phyloP scores from a whole-genome alignment of 768 basidiomycete species.

The Rhodotorula kratochvilovae region DNA sequence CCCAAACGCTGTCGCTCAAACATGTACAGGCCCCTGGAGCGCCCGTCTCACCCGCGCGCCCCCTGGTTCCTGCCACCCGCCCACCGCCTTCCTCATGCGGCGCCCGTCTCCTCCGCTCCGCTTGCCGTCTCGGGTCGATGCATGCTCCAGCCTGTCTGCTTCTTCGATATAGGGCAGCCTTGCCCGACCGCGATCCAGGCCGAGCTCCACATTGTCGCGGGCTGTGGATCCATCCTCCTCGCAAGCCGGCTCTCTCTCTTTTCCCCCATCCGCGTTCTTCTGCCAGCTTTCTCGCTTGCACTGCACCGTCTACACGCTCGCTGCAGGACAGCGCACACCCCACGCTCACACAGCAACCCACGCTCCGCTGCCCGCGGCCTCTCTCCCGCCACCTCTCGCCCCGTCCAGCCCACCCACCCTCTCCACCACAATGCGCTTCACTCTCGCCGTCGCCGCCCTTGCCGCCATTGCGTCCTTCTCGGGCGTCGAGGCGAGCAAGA shows the following conservation, averaged over 20 bases:
- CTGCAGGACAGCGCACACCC: not conserved
- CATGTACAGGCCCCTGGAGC: not conserved
- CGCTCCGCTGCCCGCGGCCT: not conserved
- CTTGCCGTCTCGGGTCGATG: too few relatives aligned
- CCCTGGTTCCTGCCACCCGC: too few relatives aligned
- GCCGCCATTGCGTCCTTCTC: not conserved
- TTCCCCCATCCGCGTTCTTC: too few relatives aligned
- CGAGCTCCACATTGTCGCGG: too few relatives aligned
- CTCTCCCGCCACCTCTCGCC: not conserved
- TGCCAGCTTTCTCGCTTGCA: too few relatives aligned
- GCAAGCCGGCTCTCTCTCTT: too few relatives aligned
- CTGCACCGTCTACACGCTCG: not conserved
- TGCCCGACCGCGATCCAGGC: too few relatives aligned
- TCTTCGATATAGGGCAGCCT: not conserved
- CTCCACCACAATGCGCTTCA: not conserved
- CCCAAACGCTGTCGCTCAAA: too few relatives aligned
- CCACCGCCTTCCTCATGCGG: too few relatives aligned
- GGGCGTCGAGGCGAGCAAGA: slow-evolving; percentile 22
- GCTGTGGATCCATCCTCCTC: not conserved
- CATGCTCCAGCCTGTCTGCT: too few relatives aligned
- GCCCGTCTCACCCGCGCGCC: not conserved
- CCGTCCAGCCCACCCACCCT: not conserved
- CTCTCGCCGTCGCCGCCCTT: slow-evolving; percentile 6
- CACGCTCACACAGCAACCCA: not conserved
- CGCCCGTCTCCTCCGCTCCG: too few relatives aligned